phyloP scores from a whole-genome alignment of 176 grass and related monocot species.

The Sorghum bicolor region Sorghum_bicolor_NCBIv3 NC_012871.2:3138501-3139000 shows the following conservation, averaged over 20 bases:
- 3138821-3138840: conserved; percentile 82
- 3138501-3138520: conserved; percentile 56
- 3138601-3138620: conserved; percentile 58
- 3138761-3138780: conserved; percentile 55
- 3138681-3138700: conserved; percentile 62
- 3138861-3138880: conserved; percentile 72
- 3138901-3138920: conserved; percentile 77
- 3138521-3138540: conserved; percentile 60
- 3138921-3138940: conserved; percentile 88
- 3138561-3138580: conserved; percentile 59
- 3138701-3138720: conserved; percentile 75
- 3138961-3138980: conserved; percentile 71
- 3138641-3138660: conserved; percentile 64
- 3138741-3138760: conserved; percentile 72
- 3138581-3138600: conserved; percentile 89
- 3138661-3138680: conserved; percentile 65
- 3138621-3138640: conserved; percentile 65
- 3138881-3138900: conserved; percentile 66
- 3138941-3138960: conserved; percentile 55
- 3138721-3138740: conserved; percentile 85
- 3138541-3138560: conserved; percentile 66
- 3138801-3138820: conserved; percentile 84
- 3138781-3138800: conserved; percentile 59
- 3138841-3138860: conserved; percentile 61
- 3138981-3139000: conserved; percentile 72